phyloP scores from a whole-genome alignment of 2,329 filamentous ascomycete species.

The Phyllosticta ampelicida region DNA sequence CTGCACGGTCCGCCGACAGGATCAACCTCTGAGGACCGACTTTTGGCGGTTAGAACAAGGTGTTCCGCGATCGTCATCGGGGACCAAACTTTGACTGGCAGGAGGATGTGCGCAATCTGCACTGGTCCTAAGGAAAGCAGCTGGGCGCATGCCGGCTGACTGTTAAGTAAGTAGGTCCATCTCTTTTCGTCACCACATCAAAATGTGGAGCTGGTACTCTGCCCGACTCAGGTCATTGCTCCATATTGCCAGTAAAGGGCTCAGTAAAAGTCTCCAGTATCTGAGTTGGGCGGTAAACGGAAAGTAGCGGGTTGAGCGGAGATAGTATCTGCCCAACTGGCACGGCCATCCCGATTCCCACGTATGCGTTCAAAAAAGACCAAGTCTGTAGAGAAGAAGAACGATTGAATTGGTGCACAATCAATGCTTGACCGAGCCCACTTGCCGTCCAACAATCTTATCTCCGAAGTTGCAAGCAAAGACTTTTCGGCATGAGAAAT shows the following conservation, averaged over 20 bases:
- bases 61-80: not conserved
- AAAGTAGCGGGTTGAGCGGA: not conserved
- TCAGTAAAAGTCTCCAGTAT: too few species aligned
- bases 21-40: not conserved
- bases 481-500: not conserved
- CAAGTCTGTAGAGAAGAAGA: not conserved
- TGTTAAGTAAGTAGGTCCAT: not conserved
- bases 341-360: not conserved
- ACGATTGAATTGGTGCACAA: not conserved
- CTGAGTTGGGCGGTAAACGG: too few species aligned
- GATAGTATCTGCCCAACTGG: not conserved
- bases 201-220: not conserved
- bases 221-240: too few species aligned
- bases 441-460: not conserved
- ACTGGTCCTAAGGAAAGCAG: not conserved
- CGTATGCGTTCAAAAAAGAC: not conserved
- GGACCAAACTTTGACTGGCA: not conserved
- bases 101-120: not conserved
- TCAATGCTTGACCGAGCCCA: not conserved
- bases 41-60: not conserved
- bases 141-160: not conserved
- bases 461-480: not conserved
- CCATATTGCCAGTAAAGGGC: too few species aligned
- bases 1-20: constrained; percentile 2
- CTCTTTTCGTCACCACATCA: not conserved